These are phyloP conservation scores for Suillus tomentosus DNA, from an alignment of 768 basidiomycete genomes.

Conservation along the genomic window DNA sequence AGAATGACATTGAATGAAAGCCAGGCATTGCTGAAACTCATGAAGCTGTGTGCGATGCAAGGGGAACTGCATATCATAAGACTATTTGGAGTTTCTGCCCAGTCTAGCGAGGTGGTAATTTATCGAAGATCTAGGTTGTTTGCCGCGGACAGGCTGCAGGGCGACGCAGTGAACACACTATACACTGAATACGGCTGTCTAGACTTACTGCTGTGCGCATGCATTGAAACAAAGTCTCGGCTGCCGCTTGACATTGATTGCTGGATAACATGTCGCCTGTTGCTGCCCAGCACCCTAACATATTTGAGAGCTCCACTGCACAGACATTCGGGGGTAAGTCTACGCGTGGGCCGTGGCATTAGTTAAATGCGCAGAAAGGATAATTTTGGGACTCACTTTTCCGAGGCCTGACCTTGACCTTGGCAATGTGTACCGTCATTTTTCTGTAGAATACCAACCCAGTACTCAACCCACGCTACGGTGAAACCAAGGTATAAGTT, in stretches of 20 bases:
- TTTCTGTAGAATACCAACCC: neutral
- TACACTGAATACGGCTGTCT: constrained; percentile 3
- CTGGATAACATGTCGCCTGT: constrained; percentile 60
- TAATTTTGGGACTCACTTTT: constrained; percentile 53
- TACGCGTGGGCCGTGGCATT: constrained; percentile 18
- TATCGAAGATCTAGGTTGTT: constrained; percentile 73
- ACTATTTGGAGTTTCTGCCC: constrained; percentile 71
- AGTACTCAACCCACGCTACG: neutral
- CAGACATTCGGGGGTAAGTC: constrained; percentile 48
- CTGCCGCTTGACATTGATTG: constrained; percentile 56
- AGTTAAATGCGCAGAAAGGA: constrained; percentile 10
- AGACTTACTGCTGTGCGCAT: constrained; percentile 83
- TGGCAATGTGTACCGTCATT: constrained; percentile 73
- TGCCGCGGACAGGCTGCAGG: constrained; percentile 65
- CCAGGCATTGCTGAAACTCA: neutral
- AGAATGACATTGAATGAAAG: neutral
- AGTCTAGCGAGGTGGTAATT: constrained; percentile 89
- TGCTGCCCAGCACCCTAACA: constrained; percentile 90
- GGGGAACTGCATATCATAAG: neutral
- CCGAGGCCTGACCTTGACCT: constrained; percentile 76
- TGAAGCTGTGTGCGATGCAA: neutral
- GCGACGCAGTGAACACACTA: constrained; percentile 7
- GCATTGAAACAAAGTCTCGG: constrained; percentile 70
- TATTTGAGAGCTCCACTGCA: constrained; percentile 65
- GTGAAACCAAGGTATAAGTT: neutral